Conservation (phyloP, 73 alveolate species). For the Paraurostyla sp. region DNA sequence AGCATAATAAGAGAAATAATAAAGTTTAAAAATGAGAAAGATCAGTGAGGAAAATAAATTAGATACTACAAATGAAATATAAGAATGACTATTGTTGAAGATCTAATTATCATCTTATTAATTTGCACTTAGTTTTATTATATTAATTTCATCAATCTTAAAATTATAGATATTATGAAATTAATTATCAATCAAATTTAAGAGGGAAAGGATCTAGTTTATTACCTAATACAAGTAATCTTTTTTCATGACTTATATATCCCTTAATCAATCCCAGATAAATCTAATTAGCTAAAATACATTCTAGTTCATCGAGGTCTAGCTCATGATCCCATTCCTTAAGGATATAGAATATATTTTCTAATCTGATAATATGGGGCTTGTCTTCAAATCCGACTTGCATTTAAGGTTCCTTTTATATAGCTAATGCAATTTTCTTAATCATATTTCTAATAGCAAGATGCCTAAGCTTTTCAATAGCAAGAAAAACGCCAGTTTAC, state of each 20-base stretch:
- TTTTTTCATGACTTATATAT: conserved; percentile 82
- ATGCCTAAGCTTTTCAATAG: conserved; percentile 76
- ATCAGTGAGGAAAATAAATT: too few relatives aligned
- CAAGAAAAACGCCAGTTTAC: conserved; percentile 77
- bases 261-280: conserved; percentile 83
- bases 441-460: conserved; percentile 67
- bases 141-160: background rate
- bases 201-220: conserved; percentile 74
- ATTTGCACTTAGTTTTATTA: too few relatives aligned
- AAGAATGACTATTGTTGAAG: too few relatives aligned
- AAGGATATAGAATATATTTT: background rate
- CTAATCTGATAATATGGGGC: conserved; percentile 19
- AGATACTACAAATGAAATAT: too few relatives aligned
- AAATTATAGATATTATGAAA: background rate
- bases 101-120: too few relatives aligned
- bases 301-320: conserved; percentile 79
- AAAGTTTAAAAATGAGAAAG: too few relatives aligned
- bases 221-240: conserved; percentile 78
- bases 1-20: too few relatives aligned
- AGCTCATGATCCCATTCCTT: conserved; percentile 54
- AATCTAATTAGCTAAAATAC: conserved; percentile 78
- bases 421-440: conserved; percentile 4
- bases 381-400: conserved; percentile 32
- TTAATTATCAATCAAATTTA: conserved; percentile 32
- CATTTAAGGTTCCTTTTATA: conserved; percentile 9